These are phyloP conservation scores for Thielaviopsis ethacetica DNA, from an alignment of 2,329 filamentous ascomycete genomes.

Conservation along the genomic window DNA sequence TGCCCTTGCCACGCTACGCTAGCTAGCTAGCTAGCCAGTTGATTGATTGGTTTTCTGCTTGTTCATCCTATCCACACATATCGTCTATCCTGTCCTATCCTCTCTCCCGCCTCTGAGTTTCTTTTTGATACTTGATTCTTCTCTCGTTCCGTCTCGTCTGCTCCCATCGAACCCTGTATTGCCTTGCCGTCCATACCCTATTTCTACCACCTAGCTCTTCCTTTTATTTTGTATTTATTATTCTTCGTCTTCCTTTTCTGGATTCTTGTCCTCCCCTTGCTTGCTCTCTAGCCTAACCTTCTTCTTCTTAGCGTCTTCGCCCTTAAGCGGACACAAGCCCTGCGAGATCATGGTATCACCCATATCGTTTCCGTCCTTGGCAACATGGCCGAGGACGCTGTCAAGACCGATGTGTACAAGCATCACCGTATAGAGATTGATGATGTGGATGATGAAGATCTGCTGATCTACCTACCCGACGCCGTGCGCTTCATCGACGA, in stretches of 20 bases:
- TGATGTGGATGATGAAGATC: slow-evolving; percentile 77
- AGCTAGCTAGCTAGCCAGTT: neutral
- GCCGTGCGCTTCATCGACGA: slow-evolving; percentile 72
- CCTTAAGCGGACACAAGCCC: slow-evolving; percentile 51
- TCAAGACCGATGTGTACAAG: slow-evolving; percentile 32
- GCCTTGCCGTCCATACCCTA: neutral
- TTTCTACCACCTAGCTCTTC: neutral
- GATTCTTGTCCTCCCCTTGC: neutral
- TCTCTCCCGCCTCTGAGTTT: no score
- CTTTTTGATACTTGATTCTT: neutral
- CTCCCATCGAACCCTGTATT: neutral
- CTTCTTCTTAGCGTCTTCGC: slow-evolving; percentile 51
- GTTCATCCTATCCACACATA: neutral
- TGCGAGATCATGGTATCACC: slow-evolving; percentile 62
- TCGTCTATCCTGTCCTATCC: neutral
- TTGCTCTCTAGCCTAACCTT: neutral
- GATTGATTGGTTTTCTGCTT: neutral
- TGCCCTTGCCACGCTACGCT: neutral
- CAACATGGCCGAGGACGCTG: slow-evolving; percentile 14
- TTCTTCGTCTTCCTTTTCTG: neutral
- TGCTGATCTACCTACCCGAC: slow-evolving; percentile 62
- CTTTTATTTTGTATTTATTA: neutral
- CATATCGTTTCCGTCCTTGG: slow-evolving; percentile 76
- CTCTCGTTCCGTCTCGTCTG: neutral
- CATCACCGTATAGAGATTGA: slow-evolving; percentile 74